Base-by-base conservation (phyloP, 352 stramenopile species). In the Globisporangium nodosum region DNA sequence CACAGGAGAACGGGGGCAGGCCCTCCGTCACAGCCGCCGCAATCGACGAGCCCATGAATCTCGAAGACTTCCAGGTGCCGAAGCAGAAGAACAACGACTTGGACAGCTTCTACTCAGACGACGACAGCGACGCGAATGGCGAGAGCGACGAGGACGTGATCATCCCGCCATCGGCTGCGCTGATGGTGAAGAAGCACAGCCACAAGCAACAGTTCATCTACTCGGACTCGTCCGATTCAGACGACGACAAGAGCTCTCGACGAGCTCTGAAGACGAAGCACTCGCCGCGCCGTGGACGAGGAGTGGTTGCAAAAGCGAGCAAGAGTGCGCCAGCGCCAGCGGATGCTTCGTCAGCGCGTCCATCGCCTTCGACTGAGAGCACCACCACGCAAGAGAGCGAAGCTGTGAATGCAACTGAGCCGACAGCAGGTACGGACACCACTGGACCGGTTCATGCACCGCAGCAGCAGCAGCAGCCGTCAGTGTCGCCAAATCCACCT, bases 61-160 rank as follows among this genome's bases (percentile, higher is more conserved):
- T 92, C n/a, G 82, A 91, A 37, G 85, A 94, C 57, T 94, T 92
- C 50, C 73, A 87, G 45, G 82, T 89, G 2, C 78, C 78, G 2
- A 85, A 83, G 61, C 47, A 61, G 15, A 73, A 74, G 24, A 68
- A 62, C 20, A 78, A 68, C 18, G 81, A 94, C 30, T 58, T 94
- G 24, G 81, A 92, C 54, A 65, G 76, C 39, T 94, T 94, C 61
- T 92, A 91, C 56, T 91, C 82, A 3, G 78, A 91, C 39, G 71
- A 88, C 43, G 81, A 89, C 49, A 90, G 76, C 52, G 76, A 82
- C 20, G 66, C 72, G 18, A 60, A 81, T 24, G 58, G 51, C 15
- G 67, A 63, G 0, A 66, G 65, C 3, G 56, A 81, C 35, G 76
- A 87, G 53, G 78, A 85, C 52, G 79, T 87, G 39, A 76, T 93